These are phyloP conservation scores for Suhomyces faveliae DNA, from an alignment of 805 yeast genomes.

Conservation along the genomic window DNA sequence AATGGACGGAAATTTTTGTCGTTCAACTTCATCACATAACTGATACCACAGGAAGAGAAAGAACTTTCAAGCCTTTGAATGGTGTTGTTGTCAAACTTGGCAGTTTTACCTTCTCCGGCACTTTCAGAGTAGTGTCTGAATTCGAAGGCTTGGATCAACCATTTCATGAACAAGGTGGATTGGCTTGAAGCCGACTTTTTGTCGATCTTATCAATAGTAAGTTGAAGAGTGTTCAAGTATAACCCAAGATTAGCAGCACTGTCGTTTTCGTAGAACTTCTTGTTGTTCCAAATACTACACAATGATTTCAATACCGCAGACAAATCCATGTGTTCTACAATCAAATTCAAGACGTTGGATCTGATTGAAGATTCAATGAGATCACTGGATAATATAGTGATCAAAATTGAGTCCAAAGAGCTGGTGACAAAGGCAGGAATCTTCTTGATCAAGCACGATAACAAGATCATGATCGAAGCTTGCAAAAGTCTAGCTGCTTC, in stretches of 20 bases:
- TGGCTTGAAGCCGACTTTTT: conserved; percentile 74
- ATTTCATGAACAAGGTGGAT: conserved; percentile 63
- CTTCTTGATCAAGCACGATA: conserved; percentile 73
- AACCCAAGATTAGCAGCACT: conserved; percentile 54
- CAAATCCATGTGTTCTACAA: conserved; percentile 67
- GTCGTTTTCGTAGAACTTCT: conserved; percentile 33
- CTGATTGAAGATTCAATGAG: conserved; percentile 60
- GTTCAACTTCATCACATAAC: conserved; percentile 83
- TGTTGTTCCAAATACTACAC: conserved; percentile 57
- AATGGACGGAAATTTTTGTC: conserved; percentile 92
- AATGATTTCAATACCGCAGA: conserved; percentile 61
- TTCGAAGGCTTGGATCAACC: conserved; percentile 70
- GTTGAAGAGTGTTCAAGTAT: conserved; percentile 64
- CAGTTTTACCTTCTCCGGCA: conserved; percentile 17
- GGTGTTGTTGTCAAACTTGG: conserved; percentile 63
- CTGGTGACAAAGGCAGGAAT: conserved; percentile 84
- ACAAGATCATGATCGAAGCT: conserved; percentile 65
- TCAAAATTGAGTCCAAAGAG: conserved; percentile 60
- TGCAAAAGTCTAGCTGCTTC: conserved; percentile 48
- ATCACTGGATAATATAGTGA: conserved; percentile 54
- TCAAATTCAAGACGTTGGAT: conserved; percentile 57
- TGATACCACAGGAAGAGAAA: conserved; percentile 69
- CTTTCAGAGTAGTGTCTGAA: conserved; percentile 52
- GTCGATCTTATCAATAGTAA: conserved; percentile 62
- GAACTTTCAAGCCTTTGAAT: conserved; percentile 78